phyloP scores from a whole-genome alignment of 306 rosid genomes.

The Pachyrhizus erosus region DNA sequence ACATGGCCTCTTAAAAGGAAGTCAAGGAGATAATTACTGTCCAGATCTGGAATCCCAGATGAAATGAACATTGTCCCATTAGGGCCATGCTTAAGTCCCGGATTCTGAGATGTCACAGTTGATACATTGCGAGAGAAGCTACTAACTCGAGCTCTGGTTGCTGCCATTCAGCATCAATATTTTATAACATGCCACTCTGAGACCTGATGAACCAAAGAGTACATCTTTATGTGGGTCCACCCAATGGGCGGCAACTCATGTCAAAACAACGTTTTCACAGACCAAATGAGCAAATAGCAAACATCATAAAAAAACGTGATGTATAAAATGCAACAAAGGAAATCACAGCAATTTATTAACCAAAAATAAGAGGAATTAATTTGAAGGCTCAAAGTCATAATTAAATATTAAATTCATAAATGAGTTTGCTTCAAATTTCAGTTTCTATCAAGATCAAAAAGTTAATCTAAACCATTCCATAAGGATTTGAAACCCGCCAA shows the following conservation, averaged over 20 bases:
- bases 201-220: constrained; percentile 35
- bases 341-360: neutral
- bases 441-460: neutral
- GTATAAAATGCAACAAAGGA: neutral
- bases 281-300: neutral
- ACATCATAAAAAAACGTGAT: neutral
- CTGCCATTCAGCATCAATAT: constrained; percentile 58
- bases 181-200: constrained; percentile 35
- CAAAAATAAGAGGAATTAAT: neutral
- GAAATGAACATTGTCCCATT: constrained; percentile 76
- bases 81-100: constrained; percentile 80
- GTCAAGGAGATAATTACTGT: constrained; percentile 60
- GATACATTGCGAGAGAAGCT: constrained; percentile 82
- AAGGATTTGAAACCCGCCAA: neutral
- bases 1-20: constrained; percentile 14
- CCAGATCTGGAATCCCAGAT: constrained; percentile 84
- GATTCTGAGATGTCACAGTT: constrained; percentile 53
- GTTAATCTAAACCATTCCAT: neutral
- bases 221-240: neutral
- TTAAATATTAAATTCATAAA: neutral
- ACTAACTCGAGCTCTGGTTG: constrained; percentile 60
- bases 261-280: neutral
- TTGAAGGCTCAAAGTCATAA: neutral
- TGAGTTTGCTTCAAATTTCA: neutral
- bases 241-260: neutral